phyloP scores from a whole-genome alignment of 768 basidiomycete species.

The Russula earlei region DNA sequence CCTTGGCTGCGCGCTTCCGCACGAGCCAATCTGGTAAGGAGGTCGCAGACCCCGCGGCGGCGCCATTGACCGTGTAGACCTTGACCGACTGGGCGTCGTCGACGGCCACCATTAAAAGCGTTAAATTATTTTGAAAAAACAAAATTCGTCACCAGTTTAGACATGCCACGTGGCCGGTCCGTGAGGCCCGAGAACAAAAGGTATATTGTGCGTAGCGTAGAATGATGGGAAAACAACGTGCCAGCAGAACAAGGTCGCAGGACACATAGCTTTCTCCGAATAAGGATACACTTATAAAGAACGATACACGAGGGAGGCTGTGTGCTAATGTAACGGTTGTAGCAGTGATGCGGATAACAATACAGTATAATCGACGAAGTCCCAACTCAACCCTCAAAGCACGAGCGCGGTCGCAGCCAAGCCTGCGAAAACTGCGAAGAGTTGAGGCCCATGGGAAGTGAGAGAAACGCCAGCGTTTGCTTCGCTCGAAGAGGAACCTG shows the following conservation, averaged over 20 bases:
- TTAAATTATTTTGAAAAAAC: not conserved
- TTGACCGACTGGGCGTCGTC: slow-evolving; percentile 45
- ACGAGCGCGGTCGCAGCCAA: not conserved
- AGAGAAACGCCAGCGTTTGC: slow-evolving; percentile 9
- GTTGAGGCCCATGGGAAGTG: not conserved
- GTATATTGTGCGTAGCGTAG: no score
- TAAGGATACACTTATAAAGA: not conserved
- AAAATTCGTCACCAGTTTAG: no score
- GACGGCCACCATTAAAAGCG: not conserved
- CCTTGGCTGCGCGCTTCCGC: slow-evolving; percentile 53
- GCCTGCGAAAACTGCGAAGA: not conserved
- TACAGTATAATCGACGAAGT: no score
- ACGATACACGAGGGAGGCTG: not conserved
- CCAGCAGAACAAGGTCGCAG: no score
- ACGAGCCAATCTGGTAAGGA: slow-evolving; percentile 94
- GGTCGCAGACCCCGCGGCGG: slow-evolving; percentile 76
- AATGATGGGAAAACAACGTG: no score
- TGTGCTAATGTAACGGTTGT: no score
- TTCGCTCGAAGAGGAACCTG: not conserved
- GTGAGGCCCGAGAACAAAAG: no score
- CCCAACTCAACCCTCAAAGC: not conserved
- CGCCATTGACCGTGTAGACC: slow-evolving; percentile 95
- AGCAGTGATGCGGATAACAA: no score
- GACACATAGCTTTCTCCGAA: no score
- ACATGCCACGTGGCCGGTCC: not conserved